These are phyloP conservation scores for Leccinum ochraceum DNA, from an alignment of 768 basidiomycete species.

Conservation along the genomic window DNA sequence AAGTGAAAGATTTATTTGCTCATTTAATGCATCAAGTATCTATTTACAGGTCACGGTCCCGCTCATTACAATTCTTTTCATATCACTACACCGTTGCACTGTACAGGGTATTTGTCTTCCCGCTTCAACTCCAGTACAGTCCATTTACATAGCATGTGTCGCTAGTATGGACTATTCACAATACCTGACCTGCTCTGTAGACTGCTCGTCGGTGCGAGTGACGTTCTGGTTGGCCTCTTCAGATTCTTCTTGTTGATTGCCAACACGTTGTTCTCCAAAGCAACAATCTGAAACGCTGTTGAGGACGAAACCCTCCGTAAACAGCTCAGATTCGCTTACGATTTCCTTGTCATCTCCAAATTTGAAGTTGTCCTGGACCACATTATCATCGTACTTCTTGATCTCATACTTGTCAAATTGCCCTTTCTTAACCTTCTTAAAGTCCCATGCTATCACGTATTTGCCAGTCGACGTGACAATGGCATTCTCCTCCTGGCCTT, in stretches of 20 bases:
- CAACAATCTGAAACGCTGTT: constrained; percentile 70
- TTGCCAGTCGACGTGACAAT: constrained; percentile 94
- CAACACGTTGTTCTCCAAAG: constrained; percentile 90
- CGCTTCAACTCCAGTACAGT: not conserved
- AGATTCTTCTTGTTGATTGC: constrained; percentile 93
- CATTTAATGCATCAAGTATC: constrained; percentile 20
- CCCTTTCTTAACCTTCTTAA: constrained; percentile 92
- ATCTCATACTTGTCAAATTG: constrained; percentile 91
- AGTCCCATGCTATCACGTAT: constrained; percentile 97
- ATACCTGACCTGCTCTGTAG: constrained; percentile 59
- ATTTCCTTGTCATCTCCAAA: constrained; percentile 98
- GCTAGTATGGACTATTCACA: constrained; percentile 65
- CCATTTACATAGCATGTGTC: constrained; percentile 1
- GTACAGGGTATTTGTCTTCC: constrained; percentile 21
- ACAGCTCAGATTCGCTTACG: constrained; percentile 44
- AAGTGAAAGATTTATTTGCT: constrained; percentile 23
- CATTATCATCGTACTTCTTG: constrained; percentile 92
- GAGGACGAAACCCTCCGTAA: constrained; percentile 3
- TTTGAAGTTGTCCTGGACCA: constrained; percentile 97
- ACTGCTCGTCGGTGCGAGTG: constrained; percentile 51
- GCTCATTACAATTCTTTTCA: not conserved
- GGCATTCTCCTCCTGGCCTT: constrained; percentile 87
- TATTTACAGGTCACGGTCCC: constrained; percentile 2
- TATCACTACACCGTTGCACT: not conserved
- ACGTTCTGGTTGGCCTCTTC: constrained; percentile 76